Conservation (phyloP, 177 flowering plant species). For the Telopea speciosissima region DNA sequence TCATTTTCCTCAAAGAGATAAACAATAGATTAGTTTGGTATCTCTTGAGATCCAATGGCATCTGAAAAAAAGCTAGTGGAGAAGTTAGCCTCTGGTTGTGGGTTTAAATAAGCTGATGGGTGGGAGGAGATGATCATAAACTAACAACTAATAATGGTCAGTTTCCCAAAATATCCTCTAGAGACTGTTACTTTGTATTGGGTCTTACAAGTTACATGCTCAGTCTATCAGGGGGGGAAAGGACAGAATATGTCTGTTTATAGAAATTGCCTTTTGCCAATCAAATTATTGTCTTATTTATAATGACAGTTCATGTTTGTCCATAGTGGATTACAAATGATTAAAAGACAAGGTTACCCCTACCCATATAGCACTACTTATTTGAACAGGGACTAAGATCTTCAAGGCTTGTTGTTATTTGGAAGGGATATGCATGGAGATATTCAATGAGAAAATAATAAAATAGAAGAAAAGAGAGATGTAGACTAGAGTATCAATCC, state of each 20-base stretch:
- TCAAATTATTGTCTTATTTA: background rate
- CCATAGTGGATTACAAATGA: background rate
- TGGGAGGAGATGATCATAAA: background rate
- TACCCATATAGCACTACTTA: background rate
- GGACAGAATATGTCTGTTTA: background rate
- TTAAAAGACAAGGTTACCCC: background rate
- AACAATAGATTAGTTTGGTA: background rate
- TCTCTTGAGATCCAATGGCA: background rate
- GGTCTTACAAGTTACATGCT: background rate
- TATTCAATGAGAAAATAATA: no score
- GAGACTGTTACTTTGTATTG: background rate
- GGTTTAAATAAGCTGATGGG: constrained; percentile 22
- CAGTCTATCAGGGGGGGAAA: background rate
- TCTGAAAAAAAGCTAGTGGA: constrained; percentile 4
- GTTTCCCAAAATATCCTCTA: background rate
- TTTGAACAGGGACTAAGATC: no score
- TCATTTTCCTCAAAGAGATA: constrained; percentile 3
- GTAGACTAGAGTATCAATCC: no score
- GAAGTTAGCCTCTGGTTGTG: constrained; percentile 2
- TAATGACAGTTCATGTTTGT: background rate
- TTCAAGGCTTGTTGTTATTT: no score
- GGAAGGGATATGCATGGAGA: no score
- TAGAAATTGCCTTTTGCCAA: background rate
- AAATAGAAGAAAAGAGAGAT: no score
- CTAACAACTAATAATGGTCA: background rate